Conservation (phyloP, 352 stramenopile species). For the Chrysophaeum taylorii region DNA sequence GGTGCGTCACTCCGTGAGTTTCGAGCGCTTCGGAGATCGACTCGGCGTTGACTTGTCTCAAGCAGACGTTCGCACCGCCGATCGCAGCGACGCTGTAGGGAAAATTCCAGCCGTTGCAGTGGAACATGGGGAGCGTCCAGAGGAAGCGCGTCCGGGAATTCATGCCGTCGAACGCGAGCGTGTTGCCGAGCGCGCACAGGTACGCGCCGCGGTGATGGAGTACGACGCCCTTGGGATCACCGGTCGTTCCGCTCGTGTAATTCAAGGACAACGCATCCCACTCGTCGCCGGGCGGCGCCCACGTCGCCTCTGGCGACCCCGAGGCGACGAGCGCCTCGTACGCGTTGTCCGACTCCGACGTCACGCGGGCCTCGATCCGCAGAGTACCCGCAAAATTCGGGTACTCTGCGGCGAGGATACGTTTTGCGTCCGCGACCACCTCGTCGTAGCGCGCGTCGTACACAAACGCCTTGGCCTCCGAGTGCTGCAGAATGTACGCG, state of each 20-base stretch:
- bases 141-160: not conserved
- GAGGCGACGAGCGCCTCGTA: conserved; percentile 14
- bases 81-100: not conserved
- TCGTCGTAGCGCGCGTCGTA: conserved; percentile 6
- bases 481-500: conserved; percentile 15
- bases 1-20: not conserved
- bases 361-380: not conserved
- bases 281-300: conserved; percentile 3
- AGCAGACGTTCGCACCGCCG: conserved; percentile 9
- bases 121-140: conserved; percentile 16
- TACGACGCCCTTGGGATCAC: not conserved
- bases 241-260: conserved; percentile 18
- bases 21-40: not conserved
- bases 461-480: not conserved
- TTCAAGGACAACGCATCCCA: conserved; percentile 18
- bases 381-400: too few species aligned
- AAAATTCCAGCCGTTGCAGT: conserved; percentile 11
- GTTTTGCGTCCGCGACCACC: not conserved
- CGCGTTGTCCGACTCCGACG: not conserved
- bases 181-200: not conserved
- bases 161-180: not conserved
- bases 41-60: not conserved
- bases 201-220: conserved; percentile 10
- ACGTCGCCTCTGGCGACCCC: not conserved
- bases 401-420: not conserved